phyloP scores from a whole-genome alignment of 2,329 filamentous ascomycete genomes.

The Aschersonia sp. region DNA sequence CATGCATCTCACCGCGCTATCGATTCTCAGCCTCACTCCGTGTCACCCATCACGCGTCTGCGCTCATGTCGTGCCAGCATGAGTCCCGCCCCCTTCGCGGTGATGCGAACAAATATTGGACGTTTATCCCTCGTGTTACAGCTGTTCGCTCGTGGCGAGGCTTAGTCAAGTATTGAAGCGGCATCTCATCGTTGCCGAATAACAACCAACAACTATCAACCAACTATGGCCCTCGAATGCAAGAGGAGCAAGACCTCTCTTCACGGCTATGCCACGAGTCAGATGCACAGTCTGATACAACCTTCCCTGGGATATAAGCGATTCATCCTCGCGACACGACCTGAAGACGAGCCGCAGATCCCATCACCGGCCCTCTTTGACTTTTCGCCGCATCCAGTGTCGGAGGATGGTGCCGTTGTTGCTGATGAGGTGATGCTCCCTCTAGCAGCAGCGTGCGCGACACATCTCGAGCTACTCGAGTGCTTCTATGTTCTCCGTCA shows the following conservation, averaged over 20 bases:
- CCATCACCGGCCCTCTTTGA: constrained; percentile 3
- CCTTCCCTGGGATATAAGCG: neutral
- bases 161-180: too few species aligned
- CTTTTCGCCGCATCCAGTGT: neutral
- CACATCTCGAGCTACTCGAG: constrained; percentile 46
- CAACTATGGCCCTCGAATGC: too few species aligned
- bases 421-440: constrained; percentile 5
- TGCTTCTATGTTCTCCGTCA: constrained; percentile 38
- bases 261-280: neutral
- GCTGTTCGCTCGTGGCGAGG: too few species aligned
- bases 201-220: too few species aligned
- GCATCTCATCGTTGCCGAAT: too few species aligned
- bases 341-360: constrained; percentile 1
- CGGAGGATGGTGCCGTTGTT: neutral
- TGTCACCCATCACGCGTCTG: neutral
- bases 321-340: neutral
- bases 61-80: neutral
- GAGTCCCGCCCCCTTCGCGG: neutral
- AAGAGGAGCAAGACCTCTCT: neutral
- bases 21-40: neutral
- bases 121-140: too few species aligned
- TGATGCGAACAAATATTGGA: neutral
- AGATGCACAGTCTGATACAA: neutral
- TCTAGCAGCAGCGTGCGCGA: constrained; percentile 24
- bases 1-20: neutral